A percentile compares a stretch with the other conserved stretches of the same genome.
Conservation (phyloP, 192 early-diverging fungal species). For the Glomus cerebriforme region DNA sequence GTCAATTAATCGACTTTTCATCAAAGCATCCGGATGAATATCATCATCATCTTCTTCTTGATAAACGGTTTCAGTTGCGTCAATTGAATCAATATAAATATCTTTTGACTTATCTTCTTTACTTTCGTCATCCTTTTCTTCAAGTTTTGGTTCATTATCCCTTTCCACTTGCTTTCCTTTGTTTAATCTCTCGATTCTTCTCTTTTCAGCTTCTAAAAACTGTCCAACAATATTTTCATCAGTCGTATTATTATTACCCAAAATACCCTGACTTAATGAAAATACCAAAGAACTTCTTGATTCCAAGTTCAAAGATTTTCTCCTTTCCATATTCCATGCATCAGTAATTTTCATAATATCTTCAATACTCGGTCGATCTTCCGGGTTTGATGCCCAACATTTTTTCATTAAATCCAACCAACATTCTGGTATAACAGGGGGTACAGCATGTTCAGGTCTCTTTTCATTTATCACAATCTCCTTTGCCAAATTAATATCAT, state of each 20-base stretch:
- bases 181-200: background rate
- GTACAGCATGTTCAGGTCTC: background rate
- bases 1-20: background rate
- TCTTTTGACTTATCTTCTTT: too few species aligned
- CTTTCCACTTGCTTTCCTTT: background rate
- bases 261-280: background rate
- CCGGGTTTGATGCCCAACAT: conserved; percentile 7
- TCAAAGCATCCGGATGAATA: background rate
- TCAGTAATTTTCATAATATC: background rate
- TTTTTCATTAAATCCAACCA: conserved; percentile 6
- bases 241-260: background rate
- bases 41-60: background rate
- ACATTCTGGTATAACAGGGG: background rate
- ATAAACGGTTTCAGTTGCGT: background rate
- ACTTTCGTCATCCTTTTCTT: background rate
- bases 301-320: background rate
- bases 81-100: too few species aligned
- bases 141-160: background rate
- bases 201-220: background rate
- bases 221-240: background rate
- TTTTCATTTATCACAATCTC: background rate
- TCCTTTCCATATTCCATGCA: background rate
- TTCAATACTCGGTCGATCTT: background rate
- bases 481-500: background rate
- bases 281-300: background rate